A percentile compares a stretch with the other conserved stretches of the same genome.
Conservation (phyloP, 73 alveolate genomes). For the Symbiodinium pilosum region DNA sequence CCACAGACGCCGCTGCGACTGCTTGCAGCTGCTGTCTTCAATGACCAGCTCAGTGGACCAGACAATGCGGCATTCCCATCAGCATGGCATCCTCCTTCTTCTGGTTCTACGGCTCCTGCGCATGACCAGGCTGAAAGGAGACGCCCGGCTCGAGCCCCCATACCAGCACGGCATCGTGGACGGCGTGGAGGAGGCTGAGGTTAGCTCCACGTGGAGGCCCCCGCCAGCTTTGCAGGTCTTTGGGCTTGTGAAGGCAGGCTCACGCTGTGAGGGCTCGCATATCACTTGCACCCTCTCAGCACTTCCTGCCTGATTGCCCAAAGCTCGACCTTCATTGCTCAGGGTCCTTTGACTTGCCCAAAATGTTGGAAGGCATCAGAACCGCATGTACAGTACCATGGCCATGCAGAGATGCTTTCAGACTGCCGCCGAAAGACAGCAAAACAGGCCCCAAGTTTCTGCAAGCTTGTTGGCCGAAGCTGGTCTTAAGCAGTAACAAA, state of each 20-base stretch:
- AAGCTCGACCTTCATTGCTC: too few relatives aligned
- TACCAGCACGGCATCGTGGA: conserved; percentile 53
- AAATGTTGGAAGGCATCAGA: background rate
- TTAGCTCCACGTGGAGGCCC: background rate
- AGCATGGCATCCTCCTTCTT: conserved; percentile 46
- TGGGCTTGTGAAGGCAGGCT: conserved; percentile 40
- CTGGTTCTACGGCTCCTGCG: background rate
- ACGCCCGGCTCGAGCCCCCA: conserved; percentile 5
- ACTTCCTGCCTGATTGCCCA: too few relatives aligned
- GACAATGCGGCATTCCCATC: conserved; percentile 42
- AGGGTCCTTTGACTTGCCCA: too few relatives aligned
- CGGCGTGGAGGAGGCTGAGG: conserved; percentile 79
- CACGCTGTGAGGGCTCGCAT: background rate
- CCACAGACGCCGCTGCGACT: conserved; percentile 20
- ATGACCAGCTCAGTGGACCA: conserved; percentile 15
- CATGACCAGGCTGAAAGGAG: conserved; percentile 8
- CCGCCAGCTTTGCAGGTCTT: background rate
- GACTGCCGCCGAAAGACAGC: too few relatives aligned
- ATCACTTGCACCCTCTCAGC: too few relatives aligned
- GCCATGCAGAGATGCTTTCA: too few relatives aligned
- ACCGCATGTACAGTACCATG: too few relatives aligned
- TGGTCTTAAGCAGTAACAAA: too few relatives aligned
- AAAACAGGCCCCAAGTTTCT: too few relatives aligned
- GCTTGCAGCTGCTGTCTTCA: conserved; percentile 46
- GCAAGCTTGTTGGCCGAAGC: too few relatives aligned